These are phyloP conservation scores for Cyclospora cayetanensis DNA, from an alignment of 169 alveolate species.

Conservation along the genomic window DNA sequence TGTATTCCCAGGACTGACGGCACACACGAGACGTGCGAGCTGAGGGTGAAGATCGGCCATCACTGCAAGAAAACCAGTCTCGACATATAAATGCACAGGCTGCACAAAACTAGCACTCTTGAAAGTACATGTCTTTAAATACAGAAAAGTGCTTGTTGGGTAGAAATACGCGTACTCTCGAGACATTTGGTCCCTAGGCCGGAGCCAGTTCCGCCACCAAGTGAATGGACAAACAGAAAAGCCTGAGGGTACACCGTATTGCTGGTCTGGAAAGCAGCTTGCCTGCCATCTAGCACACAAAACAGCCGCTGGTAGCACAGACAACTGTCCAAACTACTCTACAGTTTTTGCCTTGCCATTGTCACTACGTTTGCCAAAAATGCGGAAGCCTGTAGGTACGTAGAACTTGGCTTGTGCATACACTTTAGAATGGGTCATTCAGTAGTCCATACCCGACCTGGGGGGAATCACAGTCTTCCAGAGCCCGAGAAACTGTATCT, in stretches of 20 bases:
- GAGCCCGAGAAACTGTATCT: conserved; percentile 78
- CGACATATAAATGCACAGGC: neutral
- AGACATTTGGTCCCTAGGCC: conserved; percentile 97
- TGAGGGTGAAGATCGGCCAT: conserved; percentile 70
- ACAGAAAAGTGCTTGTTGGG: conserved; percentile 29
- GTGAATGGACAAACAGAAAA: conserved; percentile 94
- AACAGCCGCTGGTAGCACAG: too few species aligned
- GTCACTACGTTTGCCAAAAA: too few species aligned
- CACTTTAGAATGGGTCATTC: too few species aligned
- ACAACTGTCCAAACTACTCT: too few species aligned
- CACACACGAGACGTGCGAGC: conserved; percentile 75
- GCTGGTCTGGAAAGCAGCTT: too few species aligned
- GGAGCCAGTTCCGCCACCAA: conserved; percentile 99
- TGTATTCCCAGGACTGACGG: conserved; percentile 74
- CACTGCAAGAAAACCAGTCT: conserved; percentile 52
- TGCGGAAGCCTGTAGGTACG: too few species aligned
- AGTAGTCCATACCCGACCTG: too few species aligned
- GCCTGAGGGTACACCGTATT: conserved; percentile 88
- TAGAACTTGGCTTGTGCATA: too few species aligned
- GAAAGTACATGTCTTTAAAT: conserved; percentile 68
- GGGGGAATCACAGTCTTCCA: conserved; percentile 65
- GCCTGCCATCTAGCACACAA: too few species aligned
- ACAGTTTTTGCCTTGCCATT: too few species aligned
- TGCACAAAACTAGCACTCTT: conserved; percentile 94
- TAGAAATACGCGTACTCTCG: conserved; percentile 76